Evolutionary conservation across 345 rosid species (phyloP), one percentile per base, ranked within the genome.

Genomic region (Murraya koenigii): DNA sequence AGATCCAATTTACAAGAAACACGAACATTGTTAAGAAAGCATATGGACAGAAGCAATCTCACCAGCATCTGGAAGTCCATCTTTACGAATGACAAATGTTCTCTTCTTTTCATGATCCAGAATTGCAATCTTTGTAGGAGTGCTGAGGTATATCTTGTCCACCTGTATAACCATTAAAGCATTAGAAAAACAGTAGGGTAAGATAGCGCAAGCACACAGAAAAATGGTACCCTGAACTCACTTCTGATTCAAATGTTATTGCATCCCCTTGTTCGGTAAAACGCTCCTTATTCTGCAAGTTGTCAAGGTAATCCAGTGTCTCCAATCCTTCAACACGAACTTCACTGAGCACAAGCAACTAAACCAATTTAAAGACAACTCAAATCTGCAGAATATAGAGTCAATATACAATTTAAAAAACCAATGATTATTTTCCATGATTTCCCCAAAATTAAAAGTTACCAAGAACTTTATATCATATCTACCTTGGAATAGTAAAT

Each of bases 51-150:
- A 22, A 33, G 52, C 39, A 60, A 76, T 70, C 87, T 92, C 83
- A 92, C 99, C 99, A 70, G 98, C 97, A 89, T 92, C 97, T 47
- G 98, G 94, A 84, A 96, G 94, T 59, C 99, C 98, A 78, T 96
- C 97, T 83, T 96, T 96, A 81, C 95, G 95, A 69, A 96, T 41
- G 61, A 94, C 97, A 69, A 94, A 92, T 38, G 99, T 96, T 82
- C 97, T 90, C 89, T 96, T 96, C 89, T 89, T 92, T 82, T 92
- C 98, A 39, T 94, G 99, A 83, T 96, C 99, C 82, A 94, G 77
- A 56, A 96, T 92, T 22, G 99, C 97, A 81, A 91, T 92, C 88
- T 94, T 94, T 56, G 97, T 90, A 30, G 98, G 97, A 60, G 96
- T 91, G 75, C 93, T 89, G 71, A 93, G 92, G 80, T 93, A 93